Conservation (phyloP, 208 protist species). For the Trypanosoma vivax region DNA sequence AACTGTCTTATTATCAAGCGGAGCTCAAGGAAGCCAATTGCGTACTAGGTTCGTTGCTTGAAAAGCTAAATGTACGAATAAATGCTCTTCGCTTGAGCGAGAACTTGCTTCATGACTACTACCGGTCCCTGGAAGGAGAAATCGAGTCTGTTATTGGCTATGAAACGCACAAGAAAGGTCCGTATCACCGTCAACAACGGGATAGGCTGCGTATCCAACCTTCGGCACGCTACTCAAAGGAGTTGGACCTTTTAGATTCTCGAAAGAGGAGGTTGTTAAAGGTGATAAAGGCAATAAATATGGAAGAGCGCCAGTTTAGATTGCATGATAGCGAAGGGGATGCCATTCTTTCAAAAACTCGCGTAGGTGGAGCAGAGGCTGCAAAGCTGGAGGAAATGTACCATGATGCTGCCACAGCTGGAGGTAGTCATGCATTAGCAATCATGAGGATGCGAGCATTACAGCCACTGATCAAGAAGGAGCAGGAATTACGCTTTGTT, state of each 20-base stretch:
- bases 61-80: slow-evolving; percentile 27
- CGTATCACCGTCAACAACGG: slow-evolving; percentile 43
- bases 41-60: slow-evolving; percentile 28
- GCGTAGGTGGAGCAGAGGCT: background rate
- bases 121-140: slow-evolving; percentile 50
- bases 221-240: slow-evolving; percentile 31
- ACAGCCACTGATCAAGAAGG: slow-evolving; percentile 13
- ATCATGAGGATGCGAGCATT: slow-evolving; percentile 7
- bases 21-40: slow-evolving; percentile 26
- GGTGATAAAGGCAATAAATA: slow-evolving; percentile 43
- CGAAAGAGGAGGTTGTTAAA: slow-evolving; percentile 48
- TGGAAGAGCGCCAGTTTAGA: slow-evolving; percentile 23
- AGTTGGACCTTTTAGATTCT: slow-evolving; percentile 20
- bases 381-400: slow-evolving; percentile 18
- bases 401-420: slow-evolving; percentile 1
- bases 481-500: slow-evolving; percentile 31
- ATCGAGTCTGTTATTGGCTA: slow-evolving; percentile 14
- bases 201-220: slow-evolving; percentile 29
- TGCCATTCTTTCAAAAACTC: background rate
- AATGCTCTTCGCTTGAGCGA: slow-evolving; percentile 21
- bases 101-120: slow-evolving; percentile 49
- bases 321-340: background rate
- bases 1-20: slow-evolving; percentile 18
- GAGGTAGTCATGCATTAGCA: slow-evolving; percentile 4
- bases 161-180: slow-evolving; percentile 13